Evolutionary conservation across 2,329 filamentous ascomycete genomes (phyloP).

Genomic region (Magnaporthales sp.): DNA sequence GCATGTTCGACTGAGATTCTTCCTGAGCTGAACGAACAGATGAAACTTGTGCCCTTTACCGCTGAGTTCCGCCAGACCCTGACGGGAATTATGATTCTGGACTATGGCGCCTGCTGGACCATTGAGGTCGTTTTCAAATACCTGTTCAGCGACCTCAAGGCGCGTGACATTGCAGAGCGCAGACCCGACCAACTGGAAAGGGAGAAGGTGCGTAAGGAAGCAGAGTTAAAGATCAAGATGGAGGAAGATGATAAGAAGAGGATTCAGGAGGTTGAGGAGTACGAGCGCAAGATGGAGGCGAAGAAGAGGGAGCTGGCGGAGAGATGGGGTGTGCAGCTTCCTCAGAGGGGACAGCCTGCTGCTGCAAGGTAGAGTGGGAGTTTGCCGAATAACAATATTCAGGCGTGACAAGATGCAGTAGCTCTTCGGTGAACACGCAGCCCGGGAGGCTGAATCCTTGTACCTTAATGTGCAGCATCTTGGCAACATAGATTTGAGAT

Average conservation of each 20-base stretch:
- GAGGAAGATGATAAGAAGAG: slow-evolving; percentile 43
- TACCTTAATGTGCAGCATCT: background rate
- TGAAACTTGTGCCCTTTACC: slow-evolving; percentile 96
- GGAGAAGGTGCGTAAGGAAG: slow-evolving; percentile 61
- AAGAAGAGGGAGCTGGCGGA: slow-evolving; percentile 38
- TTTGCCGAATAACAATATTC: background rate
- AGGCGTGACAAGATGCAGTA: background rate
- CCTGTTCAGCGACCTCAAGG: slow-evolving; percentile 82
- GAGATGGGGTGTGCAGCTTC: slow-evolving; percentile 23
- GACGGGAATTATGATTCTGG: slow-evolving; percentile 74
- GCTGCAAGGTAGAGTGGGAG: background rate
- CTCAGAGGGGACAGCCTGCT: background rate
- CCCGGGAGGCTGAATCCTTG: background rate
- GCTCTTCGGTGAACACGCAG: background rate
- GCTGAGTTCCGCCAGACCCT: slow-evolving; percentile 83
- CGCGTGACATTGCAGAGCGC: slow-evolving; percentile 85
- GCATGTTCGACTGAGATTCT: slow-evolving; percentile 91
- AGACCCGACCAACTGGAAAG: slow-evolving; percentile 77
- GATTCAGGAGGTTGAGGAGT: slow-evolving; percentile 46
- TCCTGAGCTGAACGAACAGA: slow-evolving; percentile 87
- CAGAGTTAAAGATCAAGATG: slow-evolving; percentile 40
- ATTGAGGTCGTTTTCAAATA: slow-evolving; percentile 82
- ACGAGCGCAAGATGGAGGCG: slow-evolving; percentile 49
- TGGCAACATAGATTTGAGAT: background rate
- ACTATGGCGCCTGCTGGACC: slow-evolving; percentile 78